A percentile compares a stretch with the other conserved stretches of the same genome.
phyloP scores from a whole-genome alignment of 208 protist species.

The Blastocrithidia nonstop region DNA sequence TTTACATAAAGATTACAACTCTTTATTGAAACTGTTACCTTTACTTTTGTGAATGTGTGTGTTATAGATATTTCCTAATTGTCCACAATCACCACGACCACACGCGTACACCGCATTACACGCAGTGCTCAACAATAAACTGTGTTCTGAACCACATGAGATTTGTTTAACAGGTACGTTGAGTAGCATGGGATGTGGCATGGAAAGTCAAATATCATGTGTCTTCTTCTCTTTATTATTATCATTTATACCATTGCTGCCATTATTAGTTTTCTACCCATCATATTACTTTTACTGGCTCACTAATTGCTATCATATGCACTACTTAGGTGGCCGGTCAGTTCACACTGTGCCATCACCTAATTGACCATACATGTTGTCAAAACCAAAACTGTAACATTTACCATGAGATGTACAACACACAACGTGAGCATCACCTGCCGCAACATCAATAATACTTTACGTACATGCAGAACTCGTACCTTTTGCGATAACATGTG shows the following conservation, averaged over 20 bases:
- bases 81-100: slow-evolving; percentile 44
- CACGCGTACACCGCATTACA: slow-evolving; percentile 57
- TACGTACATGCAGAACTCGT: too few relatives aligned
- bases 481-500: too few relatives aligned
- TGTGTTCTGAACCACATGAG: slow-evolving; percentile 58
- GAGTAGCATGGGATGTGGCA: too few relatives aligned
- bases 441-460: slow-evolving; percentile 57
- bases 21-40: too few relatives aligned
- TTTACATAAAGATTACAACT: too few relatives aligned
- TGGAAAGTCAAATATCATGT: too few relatives aligned
- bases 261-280: neutral
- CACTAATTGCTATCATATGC: neutral
- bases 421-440: slow-evolving; percentile 60
- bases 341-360: slow-evolving; percentile 66
- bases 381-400: slow-evolving; percentile 59
- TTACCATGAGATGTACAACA: slow-evolving; percentile 58
- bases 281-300: too few relatives aligned
- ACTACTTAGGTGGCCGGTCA: neutral
- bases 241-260: neutral
- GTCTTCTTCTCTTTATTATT: slow-evolving; percentile 1
- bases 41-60: too few relatives aligned
- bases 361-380: slow-evolving; percentile 69
- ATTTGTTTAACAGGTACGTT: too few relatives aligned
- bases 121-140: slow-evolving; percentile 25
- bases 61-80: slow-evolving; percentile 50